These are phyloP conservation scores for Besnoitia besnoiti DNA, from an alignment of 169 alveolate genomes.

Conservation along the genomic window DNA sequence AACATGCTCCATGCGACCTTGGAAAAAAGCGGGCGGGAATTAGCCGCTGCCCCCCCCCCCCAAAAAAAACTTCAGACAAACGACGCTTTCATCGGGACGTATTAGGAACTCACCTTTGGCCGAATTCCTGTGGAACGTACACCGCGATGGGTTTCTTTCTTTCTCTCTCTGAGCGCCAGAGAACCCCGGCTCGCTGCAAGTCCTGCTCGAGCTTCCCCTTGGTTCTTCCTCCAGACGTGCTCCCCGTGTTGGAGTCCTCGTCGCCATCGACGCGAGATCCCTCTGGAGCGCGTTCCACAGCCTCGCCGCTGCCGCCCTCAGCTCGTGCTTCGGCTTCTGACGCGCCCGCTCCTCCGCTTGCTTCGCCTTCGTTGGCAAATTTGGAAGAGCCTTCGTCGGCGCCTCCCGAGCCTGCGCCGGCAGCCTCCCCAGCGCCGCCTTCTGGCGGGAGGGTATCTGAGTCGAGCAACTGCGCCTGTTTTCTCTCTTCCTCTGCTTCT, in stretches of 20 bases:
- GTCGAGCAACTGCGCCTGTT: constrained; percentile 48
- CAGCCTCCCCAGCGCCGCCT: constrained; percentile 1
- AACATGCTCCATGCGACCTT: too few species aligned
- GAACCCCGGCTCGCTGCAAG: constrained; percentile 64
- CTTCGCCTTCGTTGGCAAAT: not conserved
- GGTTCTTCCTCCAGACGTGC: not conserved
- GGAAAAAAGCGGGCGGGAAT: too few species aligned
- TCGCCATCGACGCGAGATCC: not conserved
- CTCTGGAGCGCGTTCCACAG: not conserved
- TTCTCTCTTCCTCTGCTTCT: constrained; percentile 67
- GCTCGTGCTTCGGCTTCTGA: constrained; percentile 29
- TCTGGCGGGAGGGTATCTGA: constrained; percentile 38
- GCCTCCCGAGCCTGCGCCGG: constrained; percentile 38
- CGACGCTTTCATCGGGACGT: too few species aligned
- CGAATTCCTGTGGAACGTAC: constrained; percentile 67
- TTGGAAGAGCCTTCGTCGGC: not conserved
- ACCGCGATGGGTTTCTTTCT: constrained; percentile 67
- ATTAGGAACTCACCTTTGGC: constrained; percentile 64
- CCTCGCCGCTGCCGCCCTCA: not conserved
- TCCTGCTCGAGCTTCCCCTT: constrained; percentile 67
- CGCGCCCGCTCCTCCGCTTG: constrained; percentile 5
- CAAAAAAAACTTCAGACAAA: too few species aligned
- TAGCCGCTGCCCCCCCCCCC: not conserved
- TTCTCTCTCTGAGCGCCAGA: constrained; percentile 68
- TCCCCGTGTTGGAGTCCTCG: not conserved